Conservation (phyloP, 1,139 yeast species). For the Casaregolazyma suthepensis region DNA sequence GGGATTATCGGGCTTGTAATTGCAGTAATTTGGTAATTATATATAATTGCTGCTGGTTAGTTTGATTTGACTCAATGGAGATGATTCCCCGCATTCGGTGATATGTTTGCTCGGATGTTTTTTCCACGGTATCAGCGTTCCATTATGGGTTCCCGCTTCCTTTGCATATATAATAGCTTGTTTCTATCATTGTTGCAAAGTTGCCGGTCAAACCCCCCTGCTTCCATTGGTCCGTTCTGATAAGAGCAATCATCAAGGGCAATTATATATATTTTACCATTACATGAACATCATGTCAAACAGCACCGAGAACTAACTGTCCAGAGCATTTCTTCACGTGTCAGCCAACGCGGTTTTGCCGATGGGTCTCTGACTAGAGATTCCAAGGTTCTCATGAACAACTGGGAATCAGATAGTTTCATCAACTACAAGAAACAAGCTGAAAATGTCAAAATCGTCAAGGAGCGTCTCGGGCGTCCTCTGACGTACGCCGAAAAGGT, state of each 20-base stretch:
- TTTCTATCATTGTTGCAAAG: neutral
- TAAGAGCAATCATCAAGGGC: neutral
- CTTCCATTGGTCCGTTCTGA: neutral
- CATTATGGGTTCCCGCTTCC: neutral
- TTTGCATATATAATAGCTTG: neutral
- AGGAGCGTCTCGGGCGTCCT: constrained; percentile 83
- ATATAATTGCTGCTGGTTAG: constrained; percentile 1
- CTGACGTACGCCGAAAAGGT: constrained; percentile 96
- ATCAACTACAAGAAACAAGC: constrained; percentile 39
- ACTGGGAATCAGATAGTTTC: constrained; percentile 80
- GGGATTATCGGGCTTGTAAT: neutral
- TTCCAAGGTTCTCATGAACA: constrained; percentile 87
- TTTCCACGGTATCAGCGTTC: neutral
- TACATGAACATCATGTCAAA: neutral
- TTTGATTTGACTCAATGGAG: neutral
- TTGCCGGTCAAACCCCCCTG: neutral
- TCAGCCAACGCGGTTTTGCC: constrained; percentile 58
- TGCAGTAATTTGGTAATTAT: neutral
- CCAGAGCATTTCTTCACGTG: constrained; percentile 9
- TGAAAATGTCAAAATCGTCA: constrained; percentile 84
- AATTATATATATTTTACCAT: neutral
- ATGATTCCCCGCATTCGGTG: neutral
- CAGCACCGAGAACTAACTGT: neutral
- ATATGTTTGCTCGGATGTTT: neutral
- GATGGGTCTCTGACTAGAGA: constrained; percentile 74